Percentiles rank a stretch among this genome's conserved stretches.
Evolutionary conservation across 495 filamentous ascomycete species (phyloP).

Genomic region (Annulohypoxylon bovei): DNA sequence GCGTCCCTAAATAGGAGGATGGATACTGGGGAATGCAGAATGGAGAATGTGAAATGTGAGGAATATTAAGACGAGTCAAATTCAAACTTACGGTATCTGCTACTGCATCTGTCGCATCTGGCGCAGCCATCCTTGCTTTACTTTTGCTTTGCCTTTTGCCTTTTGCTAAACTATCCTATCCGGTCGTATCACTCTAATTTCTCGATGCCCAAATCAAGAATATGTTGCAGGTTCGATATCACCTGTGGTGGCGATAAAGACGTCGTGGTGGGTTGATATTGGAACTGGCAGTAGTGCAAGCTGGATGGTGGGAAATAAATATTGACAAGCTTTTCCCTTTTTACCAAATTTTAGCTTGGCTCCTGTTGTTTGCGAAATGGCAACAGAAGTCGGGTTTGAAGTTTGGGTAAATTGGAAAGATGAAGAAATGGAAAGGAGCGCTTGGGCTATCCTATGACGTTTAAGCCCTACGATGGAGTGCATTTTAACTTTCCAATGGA

Average conservation of each 20-base stretch:
- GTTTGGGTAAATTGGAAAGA: constrained; percentile 23
- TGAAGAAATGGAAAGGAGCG: constrained; percentile 7
- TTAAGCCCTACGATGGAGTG: constrained; percentile 27
- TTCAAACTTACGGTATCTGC: constrained; percentile 62
- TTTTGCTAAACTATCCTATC: constrained; percentile 17
- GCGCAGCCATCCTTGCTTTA: constrained; percentile 18
- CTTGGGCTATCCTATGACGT: constrained; percentile 34
- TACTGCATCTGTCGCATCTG: constrained; percentile 30
- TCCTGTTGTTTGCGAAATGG: constrained; percentile 12
- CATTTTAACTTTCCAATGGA: constrained; percentile 13
- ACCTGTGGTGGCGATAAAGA: constrained; percentile 24
- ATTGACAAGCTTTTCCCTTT: neutral
- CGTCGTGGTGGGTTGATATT: constrained; percentile 14
- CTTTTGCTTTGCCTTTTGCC: constrained; percentile 6
- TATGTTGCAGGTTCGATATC: constrained; percentile 20
- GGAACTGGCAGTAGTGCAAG: neutral
- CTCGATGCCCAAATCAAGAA: constrained; percentile 32
- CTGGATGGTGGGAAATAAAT: constrained; percentile 3
- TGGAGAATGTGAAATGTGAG: constrained; percentile 3
- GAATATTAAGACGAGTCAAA: constrained; percentile 50
- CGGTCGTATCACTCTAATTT: constrained; percentile 8
- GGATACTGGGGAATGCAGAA: neutral
- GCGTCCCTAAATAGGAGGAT: neutral
- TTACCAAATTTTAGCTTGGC: constrained; percentile 19
- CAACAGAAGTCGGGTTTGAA: constrained; percentile 16